Conservation (phyloP, 2,329 filamentous ascomycete species). For the Biscogniauxia marginata region DNA sequence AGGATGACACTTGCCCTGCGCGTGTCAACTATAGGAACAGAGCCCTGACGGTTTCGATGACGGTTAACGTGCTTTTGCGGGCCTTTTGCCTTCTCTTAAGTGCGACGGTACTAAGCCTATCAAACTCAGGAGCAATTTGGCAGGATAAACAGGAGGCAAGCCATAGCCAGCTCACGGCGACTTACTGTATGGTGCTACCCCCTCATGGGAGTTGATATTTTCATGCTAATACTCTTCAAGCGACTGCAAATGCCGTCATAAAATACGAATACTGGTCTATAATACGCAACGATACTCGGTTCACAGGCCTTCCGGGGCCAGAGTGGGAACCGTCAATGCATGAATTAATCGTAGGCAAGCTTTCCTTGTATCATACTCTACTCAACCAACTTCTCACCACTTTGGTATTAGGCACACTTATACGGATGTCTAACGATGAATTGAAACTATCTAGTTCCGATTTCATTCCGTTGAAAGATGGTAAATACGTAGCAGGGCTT, state of each 20-base stretch:
- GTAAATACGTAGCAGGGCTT: slow-evolving; percentile 7
- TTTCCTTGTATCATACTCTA: background rate
- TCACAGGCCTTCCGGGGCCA: background rate
- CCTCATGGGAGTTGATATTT: no score
- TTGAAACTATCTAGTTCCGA: background rate
- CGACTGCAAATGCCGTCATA: background rate
- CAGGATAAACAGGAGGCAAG: no score
- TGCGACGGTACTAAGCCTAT: no score
- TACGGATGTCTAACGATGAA: slow-evolving; percentile 4
- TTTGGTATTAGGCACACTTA: slow-evolving; percentile 2
- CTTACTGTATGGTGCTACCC: no score
- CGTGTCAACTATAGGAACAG: no score
- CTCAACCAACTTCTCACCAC: background rate
- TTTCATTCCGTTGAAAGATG: slow-evolving; percentile 8
- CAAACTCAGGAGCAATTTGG: no score
- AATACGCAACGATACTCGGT: slow-evolving; percentile 4
- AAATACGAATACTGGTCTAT: background rate
- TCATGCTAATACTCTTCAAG: no score
- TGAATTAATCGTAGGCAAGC: slow-evolving; percentile 1
- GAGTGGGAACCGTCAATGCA: slow-evolving; percentile 6
- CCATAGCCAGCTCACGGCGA: no score
- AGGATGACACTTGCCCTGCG: no score
- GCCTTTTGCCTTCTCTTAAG: no score
- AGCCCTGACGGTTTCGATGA: no score
- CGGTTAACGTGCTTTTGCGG: no score